These are phyloP conservation scores for Dothidotthia symphoricarpi DNA, from an alignment of 2,329 filamentous ascomycete genomes.

Conservation along the genomic window DNA sequence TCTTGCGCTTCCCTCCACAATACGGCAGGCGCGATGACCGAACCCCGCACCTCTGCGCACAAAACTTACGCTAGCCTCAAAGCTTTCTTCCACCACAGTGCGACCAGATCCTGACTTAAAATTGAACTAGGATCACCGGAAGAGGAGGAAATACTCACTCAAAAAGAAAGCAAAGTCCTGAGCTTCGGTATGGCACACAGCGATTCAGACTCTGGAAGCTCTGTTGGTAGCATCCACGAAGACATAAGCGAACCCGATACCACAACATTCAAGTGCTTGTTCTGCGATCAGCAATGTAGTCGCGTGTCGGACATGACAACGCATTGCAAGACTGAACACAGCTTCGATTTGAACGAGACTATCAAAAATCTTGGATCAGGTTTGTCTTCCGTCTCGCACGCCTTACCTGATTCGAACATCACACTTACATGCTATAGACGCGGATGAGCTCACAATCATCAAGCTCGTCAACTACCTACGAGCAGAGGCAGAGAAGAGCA, in stretches of 20 bases:
- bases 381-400: constrained; percentile 10
- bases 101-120: constrained; percentile 5
- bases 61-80: constrained; percentile 28
- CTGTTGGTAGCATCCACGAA: constrained; percentile 35
- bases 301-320: constrained; percentile 28
- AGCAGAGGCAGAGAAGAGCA: constrained; percentile 40
- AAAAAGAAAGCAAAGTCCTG: neutral
- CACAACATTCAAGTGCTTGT: constrained; percentile 38
- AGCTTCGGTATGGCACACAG: constrained; percentile 27
- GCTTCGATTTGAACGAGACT: constrained; percentile 25
- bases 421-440: constrained; percentile 24
- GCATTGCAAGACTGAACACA: constrained; percentile 29
- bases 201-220: constrained; percentile 34
- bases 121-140: neutral
- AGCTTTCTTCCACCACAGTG: constrained; percentile 18
- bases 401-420: constrained; percentile 16
- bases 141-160: neutral
- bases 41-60: constrained; percentile 31
- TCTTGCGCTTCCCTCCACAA: too few relatives aligned
- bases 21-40: constrained; percentile 20
- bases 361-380: constrained; percentile 34
- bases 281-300: constrained; percentile 34
- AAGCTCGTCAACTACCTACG: constrained; percentile 52
- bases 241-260: constrained; percentile 38
- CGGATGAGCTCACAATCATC: constrained; percentile 35